phyloP scores from a whole-genome alignment of 129 eudicot genomes.

The Ambrosia trifida region DNA sequence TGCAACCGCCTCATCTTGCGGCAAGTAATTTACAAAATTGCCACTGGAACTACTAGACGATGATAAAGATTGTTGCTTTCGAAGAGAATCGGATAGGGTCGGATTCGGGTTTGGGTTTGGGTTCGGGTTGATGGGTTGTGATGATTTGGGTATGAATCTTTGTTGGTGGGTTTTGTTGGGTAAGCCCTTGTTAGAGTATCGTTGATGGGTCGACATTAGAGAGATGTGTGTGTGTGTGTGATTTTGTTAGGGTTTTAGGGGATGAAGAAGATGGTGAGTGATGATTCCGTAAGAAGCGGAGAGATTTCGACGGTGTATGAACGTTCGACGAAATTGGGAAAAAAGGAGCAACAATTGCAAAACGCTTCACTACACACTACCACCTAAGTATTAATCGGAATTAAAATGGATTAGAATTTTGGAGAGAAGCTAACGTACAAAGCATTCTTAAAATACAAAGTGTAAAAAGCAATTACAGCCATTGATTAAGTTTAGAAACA shows the following conservation, averaged over 20 bases:
- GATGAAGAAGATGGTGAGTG: constrained; percentile 29
- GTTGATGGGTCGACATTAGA: constrained; percentile 34
- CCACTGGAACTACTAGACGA: constrained; percentile 43
- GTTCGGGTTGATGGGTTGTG: background rate
- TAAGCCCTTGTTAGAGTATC: constrained; percentile 20
- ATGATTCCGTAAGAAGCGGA: background rate
- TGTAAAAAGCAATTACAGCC: no score
- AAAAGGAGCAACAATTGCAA: background rate
- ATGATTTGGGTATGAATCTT: constrained; percentile 22
- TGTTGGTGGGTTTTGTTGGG: constrained; percentile 30
- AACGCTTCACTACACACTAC: no score
- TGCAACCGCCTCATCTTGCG: constrained; percentile 98
- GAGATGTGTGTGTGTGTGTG: constrained; percentile 14
- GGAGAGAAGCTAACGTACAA: no score
- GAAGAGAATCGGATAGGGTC: constrained; percentile 59
- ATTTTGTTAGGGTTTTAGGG: constrained; percentile 30
- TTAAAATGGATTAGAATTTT: no score
- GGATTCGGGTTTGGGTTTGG: constrained; percentile 30
- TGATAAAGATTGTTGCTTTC: constrained; percentile 35
- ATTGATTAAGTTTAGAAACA: no score
- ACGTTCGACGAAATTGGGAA: background rate
- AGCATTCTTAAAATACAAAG: no score
- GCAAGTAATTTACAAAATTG: constrained; percentile 72
- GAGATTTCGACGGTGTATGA: constrained; percentile 16
- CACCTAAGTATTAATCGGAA: no score